These are phyloP conservation scores for Tulasnella sp. DNA, from an alignment of 768 basidiomycete genomes.

Conservation along the genomic window DNA sequence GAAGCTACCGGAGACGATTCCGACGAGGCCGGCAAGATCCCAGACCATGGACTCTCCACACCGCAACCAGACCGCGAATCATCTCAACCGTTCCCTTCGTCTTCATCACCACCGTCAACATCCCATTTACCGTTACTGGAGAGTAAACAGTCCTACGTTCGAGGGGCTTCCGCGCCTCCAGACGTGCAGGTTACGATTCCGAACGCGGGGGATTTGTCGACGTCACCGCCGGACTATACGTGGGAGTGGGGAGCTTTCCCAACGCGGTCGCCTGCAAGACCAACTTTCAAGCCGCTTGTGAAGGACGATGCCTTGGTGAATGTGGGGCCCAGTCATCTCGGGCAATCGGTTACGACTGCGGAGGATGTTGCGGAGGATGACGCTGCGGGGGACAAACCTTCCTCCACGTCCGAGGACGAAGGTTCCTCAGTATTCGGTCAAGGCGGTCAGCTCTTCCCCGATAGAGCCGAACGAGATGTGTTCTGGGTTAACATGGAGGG, in stretches of 20 bases:
- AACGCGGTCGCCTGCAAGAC: slow-evolving; percentile 59
- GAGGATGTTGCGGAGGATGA: slow-evolving; percentile 27
- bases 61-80: background rate
- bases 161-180: slow-evolving; percentile 19
- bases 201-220: background rate
- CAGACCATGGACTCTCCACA: background rate
- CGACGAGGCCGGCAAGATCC: background rate
- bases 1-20: background rate
- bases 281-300: slow-evolving; percentile 35
- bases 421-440: slow-evolving; percentile 35
- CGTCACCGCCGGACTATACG: slow-evolving; percentile 50
- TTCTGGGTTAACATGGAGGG: slow-evolving; percentile 61
- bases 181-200: slow-evolving; percentile 13
- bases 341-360: background rate
- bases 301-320: background rate
- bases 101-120: background rate
- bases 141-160: background rate
- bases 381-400: slow-evolving; percentile 24
- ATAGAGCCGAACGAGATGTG: slow-evolving; percentile 50
- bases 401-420: slow-evolving; percentile 17
- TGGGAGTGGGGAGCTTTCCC: slow-evolving; percentile 96
- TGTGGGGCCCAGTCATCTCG: background rate
- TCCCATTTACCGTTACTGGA: background rate
- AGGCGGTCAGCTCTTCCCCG: slow-evolving; percentile 51
- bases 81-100: background rate